phyloP scores from a whole-genome alignment of 2,329 filamentous ascomycete genomes.

The Verticillium isaacii region DNA sequence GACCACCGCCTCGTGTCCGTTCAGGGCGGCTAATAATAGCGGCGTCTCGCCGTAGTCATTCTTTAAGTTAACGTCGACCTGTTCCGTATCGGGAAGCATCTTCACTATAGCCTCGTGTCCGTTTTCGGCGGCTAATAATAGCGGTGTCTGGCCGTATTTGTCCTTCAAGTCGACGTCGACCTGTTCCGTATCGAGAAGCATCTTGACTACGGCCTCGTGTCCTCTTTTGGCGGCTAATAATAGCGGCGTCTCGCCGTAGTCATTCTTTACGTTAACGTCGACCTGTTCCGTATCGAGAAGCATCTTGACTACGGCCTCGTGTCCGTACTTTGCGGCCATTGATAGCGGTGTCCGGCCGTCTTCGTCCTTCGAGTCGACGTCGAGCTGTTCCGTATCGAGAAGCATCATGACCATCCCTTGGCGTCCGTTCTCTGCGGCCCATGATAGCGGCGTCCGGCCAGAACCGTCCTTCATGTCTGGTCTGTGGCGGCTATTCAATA shows the following conservation, averaged over 20 bases:
- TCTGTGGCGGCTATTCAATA: not conserved
- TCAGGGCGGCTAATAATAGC: conserved; percentile 11
- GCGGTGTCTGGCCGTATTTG: not conserved
- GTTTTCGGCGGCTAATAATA: not conserved
- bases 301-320: not conserved
- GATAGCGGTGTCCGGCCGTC: not conserved
- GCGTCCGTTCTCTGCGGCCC: conserved; percentile 12
- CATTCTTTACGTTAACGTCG: not conserved
- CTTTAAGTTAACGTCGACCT: conserved; percentile 4
- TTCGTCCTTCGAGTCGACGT: not conserved
- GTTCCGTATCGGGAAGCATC: not conserved
- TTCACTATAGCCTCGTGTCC: not conserved
- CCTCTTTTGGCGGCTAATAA: not conserved
- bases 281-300: not conserved
- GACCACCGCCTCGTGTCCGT: conserved; percentile 4
- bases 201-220: not conserved
- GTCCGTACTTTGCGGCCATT: not conserved
- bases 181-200: not conserved
- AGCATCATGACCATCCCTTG: too few species aligned
- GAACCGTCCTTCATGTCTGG: conserved; percentile 8
- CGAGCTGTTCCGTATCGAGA: not conserved
- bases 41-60: conserved; percentile 4
- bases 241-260: not conserved
- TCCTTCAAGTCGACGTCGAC: not conserved
- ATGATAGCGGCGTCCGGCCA: conserved; percentile 12